Evolutionary conservation across 2,329 filamentous ascomycete species (phyloP).

Genomic region (Davidsoniella australis): DNA sequence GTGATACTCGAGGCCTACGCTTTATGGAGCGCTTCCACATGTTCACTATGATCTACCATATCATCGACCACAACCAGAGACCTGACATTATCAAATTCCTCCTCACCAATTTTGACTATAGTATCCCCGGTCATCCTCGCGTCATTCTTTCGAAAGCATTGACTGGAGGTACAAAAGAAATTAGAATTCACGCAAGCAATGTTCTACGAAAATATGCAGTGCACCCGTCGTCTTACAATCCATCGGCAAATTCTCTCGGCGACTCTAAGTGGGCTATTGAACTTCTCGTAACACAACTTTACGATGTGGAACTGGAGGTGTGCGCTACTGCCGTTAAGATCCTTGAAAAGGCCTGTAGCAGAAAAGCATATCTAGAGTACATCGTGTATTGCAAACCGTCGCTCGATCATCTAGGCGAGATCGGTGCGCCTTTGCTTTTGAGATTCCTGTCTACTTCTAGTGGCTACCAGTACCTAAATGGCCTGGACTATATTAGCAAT

Average conservation of each 20-base stretch:
- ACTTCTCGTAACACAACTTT: slow-evolving; percentile 91
- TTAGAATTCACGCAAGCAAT: slow-evolving; percentile 78
- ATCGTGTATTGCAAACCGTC: slow-evolving; percentile 92
- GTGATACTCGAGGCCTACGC: slow-evolving; percentile 63
- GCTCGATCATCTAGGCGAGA: slow-evolving; percentile 88
- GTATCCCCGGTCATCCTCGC: slow-evolving; percentile 69
- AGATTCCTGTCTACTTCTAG: slow-evolving; percentile 92
- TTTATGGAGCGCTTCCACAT: slow-evolving; percentile 95
- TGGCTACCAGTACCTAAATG: slow-evolving; percentile 93
- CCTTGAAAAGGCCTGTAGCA: slow-evolving; percentile 90
- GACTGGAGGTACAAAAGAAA: slow-evolving; percentile 78
- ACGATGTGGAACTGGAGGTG: slow-evolving; percentile 92
- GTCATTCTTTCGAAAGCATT: slow-evolving; percentile 88
- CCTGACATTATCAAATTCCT: slow-evolving; percentile 83
- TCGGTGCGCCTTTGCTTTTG: slow-evolving; percentile 79
- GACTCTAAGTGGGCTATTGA: slow-evolving; percentile 93
- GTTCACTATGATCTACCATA: slow-evolving; percentile 99
- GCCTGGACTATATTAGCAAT: slow-evolving; percentile 93
- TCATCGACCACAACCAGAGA: slow-evolving; percentile 76
- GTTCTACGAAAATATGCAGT: slow-evolving; percentile 74
- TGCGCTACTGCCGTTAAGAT: slow-evolving; percentile 95
- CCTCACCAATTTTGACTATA: slow-evolving; percentile 84
- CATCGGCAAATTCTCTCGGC: slow-evolving; percentile 13
- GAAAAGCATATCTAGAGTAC: slow-evolving; percentile 77
- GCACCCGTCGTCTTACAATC: slow-evolving; percentile 19